These are phyloP conservation scores for Akanthomyces lecanii DNA, from an alignment of 2,329 filamentous ascomycete species.

Conservation along the genomic window DNA sequence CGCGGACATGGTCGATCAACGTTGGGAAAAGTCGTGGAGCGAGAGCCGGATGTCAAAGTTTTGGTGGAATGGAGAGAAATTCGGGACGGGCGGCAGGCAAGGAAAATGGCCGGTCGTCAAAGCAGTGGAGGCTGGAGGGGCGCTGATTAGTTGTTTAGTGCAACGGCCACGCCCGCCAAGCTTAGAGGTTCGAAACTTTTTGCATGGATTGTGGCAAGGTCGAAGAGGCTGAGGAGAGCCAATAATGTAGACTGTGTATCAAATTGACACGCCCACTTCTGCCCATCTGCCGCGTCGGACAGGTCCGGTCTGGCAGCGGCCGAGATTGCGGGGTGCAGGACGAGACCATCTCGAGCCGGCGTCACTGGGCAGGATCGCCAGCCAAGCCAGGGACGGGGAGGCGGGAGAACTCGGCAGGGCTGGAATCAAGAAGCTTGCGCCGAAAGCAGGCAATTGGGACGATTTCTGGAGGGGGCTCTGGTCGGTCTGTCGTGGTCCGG, in stretches of 20 bases:
- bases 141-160: not conserved
- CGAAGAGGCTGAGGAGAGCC: no score
- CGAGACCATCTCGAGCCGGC: not conserved
- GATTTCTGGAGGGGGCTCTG: no score
- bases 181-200: not conserved
- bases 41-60: no score
- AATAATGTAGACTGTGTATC: no score
- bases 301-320: not conserved
- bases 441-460: not conserved
- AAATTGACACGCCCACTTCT: not conserved
- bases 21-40: no score
- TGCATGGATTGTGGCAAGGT: no score
- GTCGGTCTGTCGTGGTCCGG: not conserved
- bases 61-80: no score
- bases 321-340: slow-evolving; percentile 1
- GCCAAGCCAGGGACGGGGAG: not conserved
- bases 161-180: not conserved
- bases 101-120: not conserved
- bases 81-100: not conserved
- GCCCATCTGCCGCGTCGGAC: not conserved
- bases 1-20: not conserved
- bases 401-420: not conserved
- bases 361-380: not conserved
- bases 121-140: not conserved
- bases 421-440: not conserved